A percentile compares a stretch with the other conserved stretches of the same genome.
phyloP scores from a whole-genome alignment of 2,329 filamentous ascomycete genomes.

The Ophiostoma sp. region DNA sequence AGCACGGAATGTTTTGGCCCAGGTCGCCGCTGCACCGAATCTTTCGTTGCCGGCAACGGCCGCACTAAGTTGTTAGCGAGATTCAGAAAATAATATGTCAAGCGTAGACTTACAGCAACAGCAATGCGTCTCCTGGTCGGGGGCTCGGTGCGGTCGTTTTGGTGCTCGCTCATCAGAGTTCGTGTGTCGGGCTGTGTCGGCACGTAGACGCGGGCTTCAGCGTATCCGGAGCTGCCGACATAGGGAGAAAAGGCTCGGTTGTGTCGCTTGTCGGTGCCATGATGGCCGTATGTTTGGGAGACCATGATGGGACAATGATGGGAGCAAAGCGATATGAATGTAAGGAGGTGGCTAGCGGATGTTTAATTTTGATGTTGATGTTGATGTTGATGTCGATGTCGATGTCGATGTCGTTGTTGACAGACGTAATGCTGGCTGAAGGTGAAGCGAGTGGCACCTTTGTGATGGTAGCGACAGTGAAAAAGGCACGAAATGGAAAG shows the following conservation, averaged over 20 bases:
- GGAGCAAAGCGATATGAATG: background rate
- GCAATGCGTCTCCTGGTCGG: conserved; percentile 59
- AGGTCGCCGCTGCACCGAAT: conserved; percentile 90
- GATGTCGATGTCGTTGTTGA: background rate
- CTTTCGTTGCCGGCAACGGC: conserved; percentile 86
- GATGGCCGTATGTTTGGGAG: conserved; percentile 2
- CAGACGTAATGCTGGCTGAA: background rate
- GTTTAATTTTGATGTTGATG: background rate
- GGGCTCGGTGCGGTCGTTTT: conserved; percentile 44
- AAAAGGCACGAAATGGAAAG: background rate
- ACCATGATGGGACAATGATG: background rate
- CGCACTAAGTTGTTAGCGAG: conserved; percentile 60
- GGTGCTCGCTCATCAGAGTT: conserved; percentile 44
- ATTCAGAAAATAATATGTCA: background rate
- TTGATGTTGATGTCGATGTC: background rate
- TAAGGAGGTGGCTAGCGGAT: background rate
- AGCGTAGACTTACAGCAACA: conserved; percentile 52
- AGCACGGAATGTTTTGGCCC: conserved; percentile 74
- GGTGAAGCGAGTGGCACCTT: background rate
- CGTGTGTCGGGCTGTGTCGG: conserved; percentile 28
- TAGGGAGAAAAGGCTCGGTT: conserved; percentile 11
- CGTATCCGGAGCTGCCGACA: conserved; percentile 28
- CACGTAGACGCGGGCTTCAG: conserved; percentile 43
- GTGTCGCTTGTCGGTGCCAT: conserved; percentile 4
- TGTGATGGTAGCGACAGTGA: background rate